phyloP scores from a whole-genome alignment of 192 early-diverging fungal species.

The Backusella morwellensis region DNA sequence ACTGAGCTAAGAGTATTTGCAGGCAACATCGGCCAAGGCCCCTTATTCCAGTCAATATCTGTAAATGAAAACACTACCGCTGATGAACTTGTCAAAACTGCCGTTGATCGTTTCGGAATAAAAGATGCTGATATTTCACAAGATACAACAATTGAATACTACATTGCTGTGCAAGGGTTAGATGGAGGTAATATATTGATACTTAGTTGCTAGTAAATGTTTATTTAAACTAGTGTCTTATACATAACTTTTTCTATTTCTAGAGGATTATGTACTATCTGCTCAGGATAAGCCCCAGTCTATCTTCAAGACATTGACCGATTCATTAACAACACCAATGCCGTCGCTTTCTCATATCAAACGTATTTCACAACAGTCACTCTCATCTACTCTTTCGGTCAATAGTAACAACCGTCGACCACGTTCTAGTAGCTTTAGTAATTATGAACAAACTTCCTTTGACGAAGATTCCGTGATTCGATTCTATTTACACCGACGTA shows the following conservation, averaged over 20 bases:
- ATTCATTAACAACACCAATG: slow-evolving; percentile 43
- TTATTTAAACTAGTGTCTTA: neutral
- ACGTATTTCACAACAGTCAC: slow-evolving; percentile 14
- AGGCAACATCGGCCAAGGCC: slow-evolving; percentile 49
- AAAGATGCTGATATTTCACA: slow-evolving; percentile 24
- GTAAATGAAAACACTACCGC: slow-evolving; percentile 39
- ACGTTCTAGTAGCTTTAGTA: slow-evolving; percentile 21
- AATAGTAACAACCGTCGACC: neutral
- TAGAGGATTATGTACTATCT: slow-evolving; percentile 43
- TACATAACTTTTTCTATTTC: neutral
- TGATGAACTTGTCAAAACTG: slow-evolving; percentile 43
- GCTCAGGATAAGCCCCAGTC: slow-evolving; percentile 49
- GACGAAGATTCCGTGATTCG: slow-evolving; percentile 38
- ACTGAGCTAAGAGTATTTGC: slow-evolving; percentile 41
- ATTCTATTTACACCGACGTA: slow-evolving; percentile 46
- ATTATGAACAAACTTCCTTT: slow-evolving; percentile 14
- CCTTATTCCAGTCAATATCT: slow-evolving; percentile 45
- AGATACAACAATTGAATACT: slow-evolving; percentile 39
- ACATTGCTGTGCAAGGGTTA: slow-evolving; percentile 42
- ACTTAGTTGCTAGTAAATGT: slow-evolving; percentile 4
- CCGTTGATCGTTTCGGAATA: slow-evolving; percentile 48
- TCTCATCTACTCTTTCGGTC: neutral
- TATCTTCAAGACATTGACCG: slow-evolving; percentile 45
- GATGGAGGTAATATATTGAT: slow-evolving; percentile 38
- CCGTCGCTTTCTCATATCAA: slow-evolving; percentile 38